A percentile compares a stretch with the other conserved stretches of the same genome.
These are phyloP conservation scores for Papiliotrema flavescens DNA, from an alignment of 1,284 basidiomycete genomes.

Conservation along the genomic window DNA sequence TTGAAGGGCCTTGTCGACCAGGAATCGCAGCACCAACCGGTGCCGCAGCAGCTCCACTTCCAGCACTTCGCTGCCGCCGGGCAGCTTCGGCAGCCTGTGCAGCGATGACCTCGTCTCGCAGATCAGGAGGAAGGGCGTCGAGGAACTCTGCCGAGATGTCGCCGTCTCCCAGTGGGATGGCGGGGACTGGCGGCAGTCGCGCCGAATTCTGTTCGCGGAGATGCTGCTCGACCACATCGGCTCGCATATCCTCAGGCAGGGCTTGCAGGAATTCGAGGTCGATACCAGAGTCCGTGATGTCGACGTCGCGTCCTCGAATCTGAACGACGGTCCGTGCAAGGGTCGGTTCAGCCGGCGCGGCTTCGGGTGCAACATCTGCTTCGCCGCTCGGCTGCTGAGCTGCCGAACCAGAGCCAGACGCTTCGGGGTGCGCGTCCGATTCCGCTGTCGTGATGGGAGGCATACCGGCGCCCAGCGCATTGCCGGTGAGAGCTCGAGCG, in stretches of 20 bases:
- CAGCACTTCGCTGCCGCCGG: conserved; percentile 54
- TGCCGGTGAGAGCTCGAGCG: too few relatives aligned
- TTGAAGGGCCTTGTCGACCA: neutral
- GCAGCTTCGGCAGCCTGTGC: conserved; percentile 31
- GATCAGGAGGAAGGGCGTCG: conserved; percentile 90
- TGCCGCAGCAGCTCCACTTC: conserved; percentile 25
- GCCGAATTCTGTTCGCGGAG: conserved; percentile 63
- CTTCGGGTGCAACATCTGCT: neutral
- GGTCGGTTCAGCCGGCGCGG: neutral
- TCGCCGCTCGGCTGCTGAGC: neutral
- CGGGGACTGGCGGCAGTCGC: conserved; percentile 60
- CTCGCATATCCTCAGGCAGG: conserved; percentile 96
- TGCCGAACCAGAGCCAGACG: conserved; percentile 20
- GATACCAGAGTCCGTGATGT: conserved; percentile 98
- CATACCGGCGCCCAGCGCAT: too few relatives aligned
- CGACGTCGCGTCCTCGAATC: conserved; percentile 89
- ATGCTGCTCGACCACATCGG: conserved; percentile 97
- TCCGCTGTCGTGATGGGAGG: too few relatives aligned
- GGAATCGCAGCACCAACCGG: neutral
- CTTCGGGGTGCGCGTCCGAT: conserved; percentile 15
- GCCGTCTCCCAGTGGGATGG: conserved; percentile 58
- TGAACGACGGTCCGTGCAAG: conserved; percentile 70
- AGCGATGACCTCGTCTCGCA: conserved; percentile 89
- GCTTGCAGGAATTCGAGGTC: conserved; percentile 98
- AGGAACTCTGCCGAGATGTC: conserved; percentile 93